Conservation (phyloP, 2,329 filamentous ascomycete species). For the Pestalotiopsis fici region DNA sequence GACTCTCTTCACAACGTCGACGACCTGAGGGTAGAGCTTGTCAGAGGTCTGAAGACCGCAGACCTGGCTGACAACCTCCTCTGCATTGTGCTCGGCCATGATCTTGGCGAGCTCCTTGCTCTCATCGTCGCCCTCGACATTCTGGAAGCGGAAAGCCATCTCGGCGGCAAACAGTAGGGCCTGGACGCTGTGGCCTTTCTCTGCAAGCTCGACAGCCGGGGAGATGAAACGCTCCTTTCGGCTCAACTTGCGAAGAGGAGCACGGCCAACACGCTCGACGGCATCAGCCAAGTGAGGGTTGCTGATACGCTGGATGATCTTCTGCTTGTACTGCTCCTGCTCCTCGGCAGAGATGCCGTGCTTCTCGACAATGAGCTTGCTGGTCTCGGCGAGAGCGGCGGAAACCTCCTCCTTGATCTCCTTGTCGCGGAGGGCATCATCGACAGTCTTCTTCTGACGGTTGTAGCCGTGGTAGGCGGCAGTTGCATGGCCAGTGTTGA, state of each 20-base stretch:
- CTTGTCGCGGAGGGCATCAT: slow-evolving; percentile 82
- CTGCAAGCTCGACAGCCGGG: slow-evolving; percentile 85
- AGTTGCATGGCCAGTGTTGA: slow-evolving; percentile 97
- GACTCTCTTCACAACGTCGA: slow-evolving; percentile 80
- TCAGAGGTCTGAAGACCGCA: slow-evolving; percentile 78
- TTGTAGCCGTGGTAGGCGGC: slow-evolving; percentile 94
- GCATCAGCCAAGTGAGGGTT: slow-evolving; percentile 92
- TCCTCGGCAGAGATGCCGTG: slow-evolving; percentile 75
- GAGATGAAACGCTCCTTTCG: slow-evolving; percentile 96
- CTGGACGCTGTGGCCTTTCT: slow-evolving; percentile 72
- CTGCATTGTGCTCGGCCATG: slow-evolving; percentile 71
- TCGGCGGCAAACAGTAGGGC: slow-evolving; percentile 82
- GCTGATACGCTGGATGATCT: slow-evolving; percentile 89
- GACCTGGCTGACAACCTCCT: slow-evolving; percentile 77
- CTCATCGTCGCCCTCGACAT: slow-evolving; percentile 90
- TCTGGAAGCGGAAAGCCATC: slow-evolving; percentile 93
- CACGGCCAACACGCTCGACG: slow-evolving; percentile 93
- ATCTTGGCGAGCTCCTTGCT: slow-evolving; percentile 83
- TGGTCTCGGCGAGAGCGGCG: slow-evolving; percentile 81
- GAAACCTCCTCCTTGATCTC: slow-evolving; percentile 80
- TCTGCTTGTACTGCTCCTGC: slow-evolving; percentile 85
- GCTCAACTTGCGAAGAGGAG: slow-evolving; percentile 88
- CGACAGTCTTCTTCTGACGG: slow-evolving; percentile 82
- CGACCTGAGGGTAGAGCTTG: slow-evolving; percentile 74
- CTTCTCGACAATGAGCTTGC: slow-evolving; percentile 82